Base-by-base conservation (phyloP, 768 basidiomycete species). In the Leucocoprinus sp. region DNA sequence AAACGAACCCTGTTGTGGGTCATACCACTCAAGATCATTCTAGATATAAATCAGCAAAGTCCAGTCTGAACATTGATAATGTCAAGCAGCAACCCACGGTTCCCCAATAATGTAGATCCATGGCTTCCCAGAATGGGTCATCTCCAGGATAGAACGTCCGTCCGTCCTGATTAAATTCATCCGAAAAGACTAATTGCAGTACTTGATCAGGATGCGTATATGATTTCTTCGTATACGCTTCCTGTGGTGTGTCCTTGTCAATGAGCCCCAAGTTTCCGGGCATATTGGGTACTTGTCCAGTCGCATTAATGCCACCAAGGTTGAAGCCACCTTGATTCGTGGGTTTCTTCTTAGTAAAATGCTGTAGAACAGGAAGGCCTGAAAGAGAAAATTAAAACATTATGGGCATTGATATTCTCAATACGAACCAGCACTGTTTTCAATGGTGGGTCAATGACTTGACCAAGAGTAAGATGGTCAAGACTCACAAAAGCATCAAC, bases 21-120 rank as follows among this genome's bases (percentile, higher is more conserved):
- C 74, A 59, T 90, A 91, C 87, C 87, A 89, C 60, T 89, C 87
- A 51, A 86, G 57, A 58, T 88, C 82, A 51, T 68, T 78, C 49
- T 70, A 37, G 9, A 19, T 0, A 33, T 36, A 39, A 19, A 31
- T 31, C n/a, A 18, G 36, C 11, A 17, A n/a, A 8, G 8, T 8
- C 28, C 26, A 26, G 23, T 5, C n/a, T 15, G 26, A 24, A 26
- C 6, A 9, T 15, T 8, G 15, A 21, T 41, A 18, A 5, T 15
- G n/a, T 15, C 8, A 26, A 12, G 4, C 6, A 8, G 8, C 47
- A 17, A 69, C 79, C 55, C 46, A 66, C 69, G 43, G 72, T 74
- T 39, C 74, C 73, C 80, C 82, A 82, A 57, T 87, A 88, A 58
- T 84, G 81, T 7, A 82, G 42, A 57, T 74, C 80, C 3, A 71